Base-by-base conservation (phyloP, 192 early-diverging fungal species). In the Obelidium mucronatum region DNA sequence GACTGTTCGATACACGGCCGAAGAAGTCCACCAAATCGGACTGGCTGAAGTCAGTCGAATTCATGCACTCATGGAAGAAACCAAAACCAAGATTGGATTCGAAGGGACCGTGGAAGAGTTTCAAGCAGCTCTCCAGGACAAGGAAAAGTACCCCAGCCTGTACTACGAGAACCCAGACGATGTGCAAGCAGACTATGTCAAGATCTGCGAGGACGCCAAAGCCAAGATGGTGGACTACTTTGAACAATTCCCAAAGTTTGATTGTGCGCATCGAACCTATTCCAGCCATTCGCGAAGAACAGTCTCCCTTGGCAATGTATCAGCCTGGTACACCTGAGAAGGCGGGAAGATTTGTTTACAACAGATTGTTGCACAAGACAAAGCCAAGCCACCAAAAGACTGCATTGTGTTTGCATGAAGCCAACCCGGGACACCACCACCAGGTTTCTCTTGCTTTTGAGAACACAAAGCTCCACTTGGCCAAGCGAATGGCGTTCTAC, bases 1-100 rank as follows among this genome's bases (percentile, higher is more conserved):
- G 35, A 72, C 65, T 59, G 31, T 58, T 3, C 48, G 53, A 8
- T 73, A 78, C 66, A 74, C 66, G 0, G 79, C 79, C 31, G 44
- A 74, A 8, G 79, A 84, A 48, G 56, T 84, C 35, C 82, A 84
- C 79, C 55, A 67, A 55, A 63, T 84, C 31, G 82, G 82, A 11
- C 54, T 84, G 26, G 70, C 75, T 6, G 82, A 84, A 78, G 79
- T 84, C 40, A 77, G 52, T 37, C 77, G 82, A 17, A 81, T 84
- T 44, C 42, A 65, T 22, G 42, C 44, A 3, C 60, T 67, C 36
- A 81, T 84, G 82, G 74, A 78, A 19, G 40, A 63, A 37, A 64
- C 78, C n/a, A 80, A 81, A 39, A 70, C 53, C 53, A 30, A 59
- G 48, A 56, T 52, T 28, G 73, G 73, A 19, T 81, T 77, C 58